A percentile compares a stretch with the other conserved stretches of the same genome.
phyloP scores from a whole-genome alignment of 768 basidiomycete genomes.

The Xerocomus potaroensis region DNA sequence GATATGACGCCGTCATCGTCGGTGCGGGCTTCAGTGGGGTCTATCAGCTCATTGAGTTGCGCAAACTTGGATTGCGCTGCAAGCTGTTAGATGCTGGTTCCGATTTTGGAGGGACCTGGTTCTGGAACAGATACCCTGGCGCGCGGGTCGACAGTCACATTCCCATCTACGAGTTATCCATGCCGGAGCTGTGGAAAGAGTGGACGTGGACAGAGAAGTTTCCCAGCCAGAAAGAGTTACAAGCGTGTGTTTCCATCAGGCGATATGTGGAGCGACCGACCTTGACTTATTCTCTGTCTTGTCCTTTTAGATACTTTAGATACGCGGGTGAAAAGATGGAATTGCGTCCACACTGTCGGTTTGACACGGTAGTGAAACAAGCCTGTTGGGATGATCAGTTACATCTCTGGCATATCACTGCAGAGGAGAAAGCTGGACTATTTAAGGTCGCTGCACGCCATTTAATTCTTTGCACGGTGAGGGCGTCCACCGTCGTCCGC shows the following conservation, averaged over 20 bases:
- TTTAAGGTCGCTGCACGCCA: conserved; percentile 5
- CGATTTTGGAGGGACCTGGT: conserved; percentile 12
- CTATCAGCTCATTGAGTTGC: conserved; percentile 6
- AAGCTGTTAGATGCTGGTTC: conserved; percentile 10
- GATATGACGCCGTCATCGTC: conserved; percentile 11
- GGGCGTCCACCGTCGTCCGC: background rate
- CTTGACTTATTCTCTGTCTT: too few species aligned
- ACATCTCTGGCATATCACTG: conserved; percentile 10
- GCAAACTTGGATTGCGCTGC: conserved; percentile 11
- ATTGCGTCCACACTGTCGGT: conserved; percentile 10
- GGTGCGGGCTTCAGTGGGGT: conserved; percentile 17
- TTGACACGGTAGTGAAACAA: conserved; percentile 10
- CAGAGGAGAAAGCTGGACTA: conserved; percentile 5
- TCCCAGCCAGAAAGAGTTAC: conserved; percentile 5
- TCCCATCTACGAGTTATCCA: conserved; percentile 5
- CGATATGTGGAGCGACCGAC: background rate
- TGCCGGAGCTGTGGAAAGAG: conserved; percentile 12
- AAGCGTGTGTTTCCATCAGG: conserved; percentile 2
- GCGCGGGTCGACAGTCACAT: conserved; percentile 10
- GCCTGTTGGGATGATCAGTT: conserved; percentile 12
- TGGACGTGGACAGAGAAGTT: conserved; percentile 15
- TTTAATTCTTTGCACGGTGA: conserved; percentile 10
- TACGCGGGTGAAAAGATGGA: conserved; percentile 11
- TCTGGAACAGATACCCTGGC: conserved; percentile 16
- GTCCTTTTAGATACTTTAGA: conserved; percentile 5